A percentile compares a stretch with the other conserved stretches of the same genome.
Conservation (phyloP, 768 basidiomycete species). For the Serendipita sp. region DNA sequence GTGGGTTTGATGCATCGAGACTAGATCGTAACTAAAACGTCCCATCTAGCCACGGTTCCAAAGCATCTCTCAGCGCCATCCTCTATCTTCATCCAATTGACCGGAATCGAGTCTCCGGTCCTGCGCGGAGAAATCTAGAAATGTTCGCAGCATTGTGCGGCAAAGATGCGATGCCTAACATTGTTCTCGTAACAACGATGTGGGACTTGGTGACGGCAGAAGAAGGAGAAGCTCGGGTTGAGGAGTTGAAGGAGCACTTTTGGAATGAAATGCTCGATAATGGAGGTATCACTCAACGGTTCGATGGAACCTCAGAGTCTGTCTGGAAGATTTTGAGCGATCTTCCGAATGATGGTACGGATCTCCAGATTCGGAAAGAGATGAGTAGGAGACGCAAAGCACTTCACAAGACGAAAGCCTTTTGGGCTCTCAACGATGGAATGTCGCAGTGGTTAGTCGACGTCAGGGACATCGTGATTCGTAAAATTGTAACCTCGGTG, state of each 20-base stretch:
- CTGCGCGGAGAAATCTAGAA: not conserved
- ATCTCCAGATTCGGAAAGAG: not conserved
- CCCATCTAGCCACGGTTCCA: not conserved
- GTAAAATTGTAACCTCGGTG: not conserved
- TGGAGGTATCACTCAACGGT: not conserved
- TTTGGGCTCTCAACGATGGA: not conserved
- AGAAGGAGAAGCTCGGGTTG: not conserved
- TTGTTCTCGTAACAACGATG: conserved; percentile 9
- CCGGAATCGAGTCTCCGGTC: not conserved
- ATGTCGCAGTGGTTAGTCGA: not conserved
- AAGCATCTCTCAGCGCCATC: not conserved
- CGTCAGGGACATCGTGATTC: not conserved
- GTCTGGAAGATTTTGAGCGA: not conserved
- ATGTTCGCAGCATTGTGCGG: conserved; percentile 7
- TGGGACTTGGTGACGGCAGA: conserved; percentile 10
- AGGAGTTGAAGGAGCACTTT: not conserved
- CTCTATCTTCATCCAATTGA: conserved; percentile 8
- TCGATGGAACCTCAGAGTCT: not conserved
- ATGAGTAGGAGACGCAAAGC: not conserved
- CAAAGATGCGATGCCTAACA: conserved; percentile 1
- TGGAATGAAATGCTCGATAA: not conserved
- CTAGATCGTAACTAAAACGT: no score
- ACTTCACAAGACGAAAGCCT: not conserved
- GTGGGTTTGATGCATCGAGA: not conserved
- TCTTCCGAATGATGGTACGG: not conserved